Evolutionary conservation across 495 filamentous ascomycete genomes (phyloP).

Genomic region (Penicillium diatomitis): DNA sequence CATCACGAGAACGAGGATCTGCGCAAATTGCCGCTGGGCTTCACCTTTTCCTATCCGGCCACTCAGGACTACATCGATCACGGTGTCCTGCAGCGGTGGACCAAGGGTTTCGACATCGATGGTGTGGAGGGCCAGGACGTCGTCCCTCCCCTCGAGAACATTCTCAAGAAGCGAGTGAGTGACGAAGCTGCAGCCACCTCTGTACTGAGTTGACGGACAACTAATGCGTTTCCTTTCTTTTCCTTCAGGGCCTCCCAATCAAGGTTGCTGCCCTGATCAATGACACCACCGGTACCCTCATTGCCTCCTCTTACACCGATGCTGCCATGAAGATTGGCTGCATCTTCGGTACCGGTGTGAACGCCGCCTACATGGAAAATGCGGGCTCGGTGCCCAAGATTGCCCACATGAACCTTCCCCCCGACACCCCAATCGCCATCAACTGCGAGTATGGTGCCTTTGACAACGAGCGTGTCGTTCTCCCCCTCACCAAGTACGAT

Average conservation of each 20-base stretch:
- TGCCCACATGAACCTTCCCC: constrained; percentile 83
- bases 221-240: no score
- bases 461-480: constrained; percentile 89
- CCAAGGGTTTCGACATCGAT: constrained; percentile 96
- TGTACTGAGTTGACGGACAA: no score
- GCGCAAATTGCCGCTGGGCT: constrained; percentile 69
- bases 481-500: constrained; percentile 80
- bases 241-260: constrained; percentile 69
- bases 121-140: constrained; percentile 94
- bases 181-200: not conserved
- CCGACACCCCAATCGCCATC: constrained; percentile 87
- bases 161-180: constrained; percentile 66
- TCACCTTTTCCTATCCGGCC: constrained; percentile 97
- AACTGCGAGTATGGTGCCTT: constrained; percentile 99
- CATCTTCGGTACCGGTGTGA: constrained; percentile 97
- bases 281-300: constrained; percentile 98
- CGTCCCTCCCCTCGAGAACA: constrained; percentile 83
- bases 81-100: constrained; percentile 93
- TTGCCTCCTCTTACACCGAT: constrained; percentile 94
- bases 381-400: constrained; percentile 88
- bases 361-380: constrained; percentile 96
- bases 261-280: constrained; percentile 92
- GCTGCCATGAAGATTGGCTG: constrained; percentile 85
- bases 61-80: constrained; percentile 96
- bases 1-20: constrained; percentile 67